Conservation (phyloP, 257 asterid species). For the Solanum lycopersicoides region DNA sequence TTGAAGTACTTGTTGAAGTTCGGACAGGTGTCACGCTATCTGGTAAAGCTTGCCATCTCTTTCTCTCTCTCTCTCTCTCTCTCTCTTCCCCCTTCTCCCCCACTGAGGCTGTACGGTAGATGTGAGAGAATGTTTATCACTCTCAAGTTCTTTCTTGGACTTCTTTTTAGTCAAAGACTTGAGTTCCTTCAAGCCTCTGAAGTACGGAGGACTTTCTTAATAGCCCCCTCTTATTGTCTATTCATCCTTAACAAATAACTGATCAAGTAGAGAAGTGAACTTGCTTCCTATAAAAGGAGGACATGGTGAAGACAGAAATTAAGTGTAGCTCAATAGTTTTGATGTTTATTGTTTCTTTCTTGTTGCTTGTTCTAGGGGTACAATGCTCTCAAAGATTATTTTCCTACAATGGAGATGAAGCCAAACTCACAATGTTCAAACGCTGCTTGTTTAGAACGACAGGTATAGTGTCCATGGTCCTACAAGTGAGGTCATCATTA, state of each 20-base stretch:
- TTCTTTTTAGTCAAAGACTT: neutral
- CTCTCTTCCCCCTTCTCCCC: neutral
- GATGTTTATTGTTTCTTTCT: neutral
- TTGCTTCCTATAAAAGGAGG: neutral
- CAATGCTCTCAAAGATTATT: slow-evolving; percentile 92
- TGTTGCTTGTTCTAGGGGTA: slow-evolving; percentile 54
- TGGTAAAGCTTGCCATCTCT: slow-evolving; percentile 37
- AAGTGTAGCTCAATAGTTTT: neutral
- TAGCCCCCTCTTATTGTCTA: neutral
- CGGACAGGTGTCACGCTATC: slow-evolving; percentile 83
- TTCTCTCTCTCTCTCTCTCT: neutral
- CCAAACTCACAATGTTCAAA: slow-evolving; percentile 96
- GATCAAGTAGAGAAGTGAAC: neutral
- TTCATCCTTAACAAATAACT: neutral
- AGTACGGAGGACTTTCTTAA: neutral
- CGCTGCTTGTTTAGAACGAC: slow-evolving; percentile 92
- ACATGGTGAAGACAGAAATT: neutral
- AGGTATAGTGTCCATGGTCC: slow-evolving; percentile 32
- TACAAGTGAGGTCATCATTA: neutral
- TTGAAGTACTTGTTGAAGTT: slow-evolving; percentile 85
- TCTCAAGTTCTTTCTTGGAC: neutral
- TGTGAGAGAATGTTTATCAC: neutral
- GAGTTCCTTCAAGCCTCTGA: neutral
- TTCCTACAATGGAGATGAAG: slow-evolving; percentile 97
- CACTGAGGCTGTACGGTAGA: neutral